These are phyloP conservation scores for Cladosporium sp. DNA, from an alignment of 2,329 filamentous ascomycete genomes.

Conservation along the genomic window DNA sequence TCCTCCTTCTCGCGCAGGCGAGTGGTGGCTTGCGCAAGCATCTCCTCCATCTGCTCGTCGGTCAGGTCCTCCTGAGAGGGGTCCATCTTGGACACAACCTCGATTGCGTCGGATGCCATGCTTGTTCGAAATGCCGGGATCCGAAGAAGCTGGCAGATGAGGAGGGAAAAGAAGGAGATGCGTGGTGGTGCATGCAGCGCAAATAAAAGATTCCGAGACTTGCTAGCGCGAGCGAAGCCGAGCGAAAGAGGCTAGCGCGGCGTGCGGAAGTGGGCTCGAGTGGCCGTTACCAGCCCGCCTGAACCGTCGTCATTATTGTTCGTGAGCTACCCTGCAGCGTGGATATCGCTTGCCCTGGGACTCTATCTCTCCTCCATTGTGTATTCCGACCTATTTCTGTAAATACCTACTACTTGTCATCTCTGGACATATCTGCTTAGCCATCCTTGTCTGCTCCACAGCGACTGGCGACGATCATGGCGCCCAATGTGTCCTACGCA, in stretches of 20 bases:
- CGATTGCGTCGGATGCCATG: conserved; percentile 11
- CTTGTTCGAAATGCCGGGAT: conserved; percentile 6
- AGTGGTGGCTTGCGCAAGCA: conserved; percentile 60
- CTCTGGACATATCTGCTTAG: neutral
- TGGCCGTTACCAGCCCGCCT: neutral
- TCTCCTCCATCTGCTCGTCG: conserved; percentile 59
- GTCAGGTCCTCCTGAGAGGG: conserved; percentile 45
- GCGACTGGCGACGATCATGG: neutral
- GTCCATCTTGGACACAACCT: neutral
- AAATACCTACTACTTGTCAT: neutral
- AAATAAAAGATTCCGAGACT: conserved; percentile 8
- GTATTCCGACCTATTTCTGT: neutral
- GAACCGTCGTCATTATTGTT: neutral
- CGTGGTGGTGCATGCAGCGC: neutral
- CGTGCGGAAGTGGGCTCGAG: neutral
- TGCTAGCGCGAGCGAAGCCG: neutral
- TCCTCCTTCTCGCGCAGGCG: conserved; percentile 47
- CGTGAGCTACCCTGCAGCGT: neutral
- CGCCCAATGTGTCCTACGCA: conserved; percentile 40
- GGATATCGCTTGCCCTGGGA: neutral
- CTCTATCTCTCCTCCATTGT: neutral
- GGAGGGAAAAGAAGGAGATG: neutral
- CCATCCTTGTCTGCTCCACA: neutral
- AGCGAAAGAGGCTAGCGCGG: neutral
- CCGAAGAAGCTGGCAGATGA: conserved; percentile 8